Evolutionary conservation across 345 rosid species (phyloP).

Genomic region (Moricandia arvensis): DNA sequence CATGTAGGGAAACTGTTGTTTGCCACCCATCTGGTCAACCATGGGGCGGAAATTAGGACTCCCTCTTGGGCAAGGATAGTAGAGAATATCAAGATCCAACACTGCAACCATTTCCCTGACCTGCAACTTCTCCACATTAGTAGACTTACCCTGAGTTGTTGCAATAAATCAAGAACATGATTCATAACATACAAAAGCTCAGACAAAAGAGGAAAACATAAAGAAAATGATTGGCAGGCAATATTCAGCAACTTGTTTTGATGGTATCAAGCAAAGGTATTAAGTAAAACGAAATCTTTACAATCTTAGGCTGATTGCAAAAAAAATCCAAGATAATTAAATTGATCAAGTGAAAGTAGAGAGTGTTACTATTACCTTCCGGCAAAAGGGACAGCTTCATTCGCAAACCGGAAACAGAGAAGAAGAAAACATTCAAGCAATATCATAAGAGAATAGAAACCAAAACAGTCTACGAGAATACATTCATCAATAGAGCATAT

Average conservation of each 20-base stretch:
- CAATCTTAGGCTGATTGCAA: not conserved
- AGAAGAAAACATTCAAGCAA: conserved; percentile 27
- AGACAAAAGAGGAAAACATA: not conserved
- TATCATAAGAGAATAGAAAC: conserved; percentile 1
- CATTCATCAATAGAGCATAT: not conserved
- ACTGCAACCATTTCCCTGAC: conserved; percentile 94
- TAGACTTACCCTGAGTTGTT: not conserved
- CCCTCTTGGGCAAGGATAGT: conserved; percentile 86
- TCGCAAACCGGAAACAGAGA: conserved; percentile 29
- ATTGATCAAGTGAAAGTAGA: not conserved
- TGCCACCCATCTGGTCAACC: conserved; percentile 81
- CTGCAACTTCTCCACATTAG: conserved; percentile 39
- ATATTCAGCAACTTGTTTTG: not conserved
- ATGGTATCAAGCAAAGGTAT: not conserved
- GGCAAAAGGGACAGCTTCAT: conserved; percentile 92
- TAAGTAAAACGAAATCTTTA: not conserved
- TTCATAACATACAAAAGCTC: not conserved
- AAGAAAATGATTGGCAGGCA: not conserved
- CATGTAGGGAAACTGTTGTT: conserved; percentile 92
- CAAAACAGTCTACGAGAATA: conserved; percentile 9
- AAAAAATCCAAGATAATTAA: too few species aligned
- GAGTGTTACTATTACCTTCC: conserved; percentile 62
- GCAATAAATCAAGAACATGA: conserved; percentile 5
- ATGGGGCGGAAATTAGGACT: conserved; percentile 89
- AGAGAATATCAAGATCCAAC: conserved; percentile 92